These are phyloP conservation scores for Pseudogymnoascus sp. DNA, from an alignment of 2,329 filamentous ascomycete genomes.

Conservation along the genomic window DNA sequence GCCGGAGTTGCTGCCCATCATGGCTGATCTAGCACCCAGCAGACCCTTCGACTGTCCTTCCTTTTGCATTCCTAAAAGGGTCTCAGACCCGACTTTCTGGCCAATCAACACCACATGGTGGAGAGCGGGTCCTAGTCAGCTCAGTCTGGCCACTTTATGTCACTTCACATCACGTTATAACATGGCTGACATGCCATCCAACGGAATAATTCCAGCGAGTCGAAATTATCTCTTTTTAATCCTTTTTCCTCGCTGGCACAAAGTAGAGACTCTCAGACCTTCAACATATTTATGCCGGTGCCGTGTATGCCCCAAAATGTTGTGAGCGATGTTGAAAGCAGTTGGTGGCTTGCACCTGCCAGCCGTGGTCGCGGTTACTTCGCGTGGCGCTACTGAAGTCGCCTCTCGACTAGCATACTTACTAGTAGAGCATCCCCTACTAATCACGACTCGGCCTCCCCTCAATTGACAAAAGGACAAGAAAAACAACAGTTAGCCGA, in stretches of 20 bases:
- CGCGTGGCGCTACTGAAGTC: not conserved
- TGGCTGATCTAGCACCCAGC: not conserved
- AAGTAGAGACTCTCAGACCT: not conserved
- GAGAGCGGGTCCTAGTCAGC: not conserved
- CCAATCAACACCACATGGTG: not conserved
- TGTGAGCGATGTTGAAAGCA: not conserved
- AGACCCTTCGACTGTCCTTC: not conserved
- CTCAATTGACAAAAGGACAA: not conserved
- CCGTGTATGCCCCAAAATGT: not conserved
- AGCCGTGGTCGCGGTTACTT: not conserved
- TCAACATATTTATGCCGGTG: not conserved
- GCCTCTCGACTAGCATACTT: not conserved
- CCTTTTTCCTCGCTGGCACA: not conserved
- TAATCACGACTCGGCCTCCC: not conserved
- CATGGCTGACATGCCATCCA: not conserved
- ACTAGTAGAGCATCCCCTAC: not conserved
- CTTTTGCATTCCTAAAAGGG: not conserved
- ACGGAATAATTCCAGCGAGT: not conserved
- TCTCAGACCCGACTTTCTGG: not conserved
- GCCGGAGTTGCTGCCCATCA: not conserved
- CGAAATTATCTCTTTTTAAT: not conserved
- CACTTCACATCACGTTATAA: not conserved
- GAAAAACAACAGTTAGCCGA: not conserved
- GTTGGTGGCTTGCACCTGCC: not conserved
- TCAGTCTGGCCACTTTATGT: not conserved